Conservation (phyloP, 2,329 filamentous ascomycete species). For the Alternaria triticimaculans region DNA sequence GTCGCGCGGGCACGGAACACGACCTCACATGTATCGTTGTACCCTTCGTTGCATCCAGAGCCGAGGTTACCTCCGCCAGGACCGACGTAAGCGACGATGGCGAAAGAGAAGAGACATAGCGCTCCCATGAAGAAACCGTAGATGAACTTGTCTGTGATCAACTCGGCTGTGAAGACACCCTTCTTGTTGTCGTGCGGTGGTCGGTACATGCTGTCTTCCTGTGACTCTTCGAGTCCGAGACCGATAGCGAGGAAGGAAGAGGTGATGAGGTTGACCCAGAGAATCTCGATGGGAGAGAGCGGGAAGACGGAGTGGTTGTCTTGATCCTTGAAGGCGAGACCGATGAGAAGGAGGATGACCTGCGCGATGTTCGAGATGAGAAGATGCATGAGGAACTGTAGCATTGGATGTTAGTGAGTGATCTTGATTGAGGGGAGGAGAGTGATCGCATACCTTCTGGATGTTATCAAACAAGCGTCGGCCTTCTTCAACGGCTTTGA, state of each 20-base stretch:
- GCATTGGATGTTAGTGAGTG: neutral
- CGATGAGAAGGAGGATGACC: constrained; percentile 56
- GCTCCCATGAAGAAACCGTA: constrained; percentile 56
- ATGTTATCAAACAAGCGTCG: constrained; percentile 52
- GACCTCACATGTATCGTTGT: constrained; percentile 50
- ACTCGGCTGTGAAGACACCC: constrained; percentile 55
- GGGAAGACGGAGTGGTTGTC: constrained; percentile 54
- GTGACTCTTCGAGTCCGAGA: constrained; percentile 55
- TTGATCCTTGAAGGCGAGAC: constrained; percentile 55
- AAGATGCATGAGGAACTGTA: constrained; percentile 54
- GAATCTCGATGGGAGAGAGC: constrained; percentile 55
- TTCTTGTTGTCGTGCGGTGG: constrained; percentile 52
- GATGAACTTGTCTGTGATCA: constrained; percentile 57
- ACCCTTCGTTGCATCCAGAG: constrained; percentile 53
- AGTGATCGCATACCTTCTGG: constrained; percentile 44
- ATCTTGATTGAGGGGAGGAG: neutral
- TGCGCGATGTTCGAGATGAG: constrained; percentile 58
- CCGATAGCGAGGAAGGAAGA: constrained; percentile 57
- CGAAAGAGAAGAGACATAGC: constrained; percentile 54
- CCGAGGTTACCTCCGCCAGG: constrained; percentile 53
- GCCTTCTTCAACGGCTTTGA: constrained; percentile 51
- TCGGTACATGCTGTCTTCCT: constrained; percentile 55
- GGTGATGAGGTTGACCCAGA: constrained; percentile 57
- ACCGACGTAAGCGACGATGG: constrained; percentile 53
- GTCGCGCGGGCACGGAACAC: constrained; percentile 55